phyloP scores from a whole-genome alignment of 129 eudicot genomes.

The Flaveria linearis region DNA sequence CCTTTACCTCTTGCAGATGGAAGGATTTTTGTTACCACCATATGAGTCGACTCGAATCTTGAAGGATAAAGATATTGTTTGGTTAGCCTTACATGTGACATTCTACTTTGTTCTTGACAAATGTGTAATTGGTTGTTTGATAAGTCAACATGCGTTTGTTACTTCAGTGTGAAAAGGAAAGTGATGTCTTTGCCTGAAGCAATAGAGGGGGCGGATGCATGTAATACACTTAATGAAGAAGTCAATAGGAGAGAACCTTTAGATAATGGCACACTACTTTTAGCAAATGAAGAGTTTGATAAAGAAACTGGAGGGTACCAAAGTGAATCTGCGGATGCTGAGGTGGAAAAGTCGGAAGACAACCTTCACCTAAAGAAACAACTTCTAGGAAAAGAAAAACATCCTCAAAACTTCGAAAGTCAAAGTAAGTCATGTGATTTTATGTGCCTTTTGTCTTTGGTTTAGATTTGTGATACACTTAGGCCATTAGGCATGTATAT shows the following conservation, averaged over 20 bases:
- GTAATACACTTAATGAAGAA: slow-evolving; percentile 37
- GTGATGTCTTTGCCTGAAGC: slow-evolving; percentile 28
- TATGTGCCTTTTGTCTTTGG: not conserved
- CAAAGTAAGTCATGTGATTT: slow-evolving; percentile 56
- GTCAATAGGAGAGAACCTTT: slow-evolving; percentile 46
- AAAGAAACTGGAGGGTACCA: slow-evolving; percentile 76
- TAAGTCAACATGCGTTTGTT: slow-evolving; percentile 25
- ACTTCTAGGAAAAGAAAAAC: slow-evolving; percentile 76
- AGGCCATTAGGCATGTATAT: not conserved
- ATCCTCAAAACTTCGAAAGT: slow-evolving; percentile 40
- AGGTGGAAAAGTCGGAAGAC: slow-evolving; percentile 45
- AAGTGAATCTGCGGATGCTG: slow-evolving; percentile 54
- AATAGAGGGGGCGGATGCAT: slow-evolving; percentile 41
- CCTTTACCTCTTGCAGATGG: slow-evolving; percentile 62
- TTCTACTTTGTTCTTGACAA: slow-evolving; percentile 13
- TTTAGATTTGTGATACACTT: not conserved
- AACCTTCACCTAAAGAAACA: slow-evolving; percentile 36
- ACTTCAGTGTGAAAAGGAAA: slow-evolving; percentile 70
- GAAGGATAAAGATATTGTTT: slow-evolving; percentile 79
- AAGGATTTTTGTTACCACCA: slow-evolving; percentile 87
- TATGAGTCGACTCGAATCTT: slow-evolving; percentile 71
- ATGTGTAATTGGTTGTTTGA: slow-evolving; percentile 18
- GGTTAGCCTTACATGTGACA: slow-evolving; percentile 50
- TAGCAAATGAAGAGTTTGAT: slow-evolving; percentile 85
- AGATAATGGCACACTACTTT: slow-evolving; percentile 51